phyloP scores from a whole-genome alignment of 805 yeast genomes.

The Metschnikowia bowlesiae region DNA sequence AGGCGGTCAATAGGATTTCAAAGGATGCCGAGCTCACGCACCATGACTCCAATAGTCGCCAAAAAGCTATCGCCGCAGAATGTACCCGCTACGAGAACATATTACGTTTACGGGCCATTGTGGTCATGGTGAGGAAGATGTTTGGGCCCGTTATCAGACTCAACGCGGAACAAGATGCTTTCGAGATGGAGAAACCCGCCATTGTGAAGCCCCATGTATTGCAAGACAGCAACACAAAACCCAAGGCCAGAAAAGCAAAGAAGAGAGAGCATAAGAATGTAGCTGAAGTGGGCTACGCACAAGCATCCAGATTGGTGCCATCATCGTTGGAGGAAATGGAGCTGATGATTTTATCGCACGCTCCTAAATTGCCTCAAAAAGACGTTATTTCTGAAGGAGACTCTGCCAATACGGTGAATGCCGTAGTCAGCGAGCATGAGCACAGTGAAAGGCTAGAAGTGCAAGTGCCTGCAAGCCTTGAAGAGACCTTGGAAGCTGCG shows the following conservation, averaged over 20 bases:
- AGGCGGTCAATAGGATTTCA: conserved; percentile 14
- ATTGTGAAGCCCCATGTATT: conserved; percentile 8
- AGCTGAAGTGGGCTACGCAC: background rate
- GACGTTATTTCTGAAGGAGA: conserved; percentile 10
- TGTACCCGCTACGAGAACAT: conserved; percentile 23
- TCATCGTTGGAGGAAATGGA: conserved; percentile 36
- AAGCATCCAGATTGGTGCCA: conserved; percentile 14
- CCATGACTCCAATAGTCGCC: conserved; percentile 2
- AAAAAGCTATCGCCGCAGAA: conserved; percentile 8
- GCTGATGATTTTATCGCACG: conserved; percentile 31
- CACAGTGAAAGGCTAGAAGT: background rate
- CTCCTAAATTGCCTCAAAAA: conserved; percentile 17
- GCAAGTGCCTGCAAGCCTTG: background rate
- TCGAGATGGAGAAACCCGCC: conserved; percentile 9
- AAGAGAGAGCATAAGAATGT: conserved; percentile 2
- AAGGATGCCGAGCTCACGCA: conserved; percentile 12
- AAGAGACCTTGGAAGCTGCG: background rate
- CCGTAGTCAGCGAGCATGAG: conserved; percentile 13
- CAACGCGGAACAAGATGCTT: conserved; percentile 3
- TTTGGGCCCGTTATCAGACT: conserved; percentile 14
- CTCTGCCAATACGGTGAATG: conserved; percentile 15
- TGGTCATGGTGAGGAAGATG: conserved; percentile 20
- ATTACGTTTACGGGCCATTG: conserved; percentile 25
- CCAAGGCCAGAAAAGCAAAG: background rate
- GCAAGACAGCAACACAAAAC: background rate